A percentile compares a stretch with the other conserved stretches of the same genome.
Conservation (phyloP, 345 rosid genomes). For the Rhodomyrtus tomentosa region DNA sequence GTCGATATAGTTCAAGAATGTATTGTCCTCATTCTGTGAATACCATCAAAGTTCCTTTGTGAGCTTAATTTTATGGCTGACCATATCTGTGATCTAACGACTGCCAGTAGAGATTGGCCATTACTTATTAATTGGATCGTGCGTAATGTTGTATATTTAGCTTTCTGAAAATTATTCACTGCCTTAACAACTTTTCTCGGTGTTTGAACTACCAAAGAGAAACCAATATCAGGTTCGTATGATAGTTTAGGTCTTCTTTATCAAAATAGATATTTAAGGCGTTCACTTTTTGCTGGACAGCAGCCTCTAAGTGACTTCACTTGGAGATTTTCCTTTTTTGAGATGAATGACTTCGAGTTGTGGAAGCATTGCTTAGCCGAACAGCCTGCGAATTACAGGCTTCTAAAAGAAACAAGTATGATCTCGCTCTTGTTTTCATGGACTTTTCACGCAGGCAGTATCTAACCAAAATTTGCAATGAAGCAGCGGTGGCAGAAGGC, state of each 20-base stretch:
- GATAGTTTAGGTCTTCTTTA: neutral
- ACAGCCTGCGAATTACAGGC: neutral
- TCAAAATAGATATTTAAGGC: neutral
- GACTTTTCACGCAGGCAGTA: constrained; percentile 39
- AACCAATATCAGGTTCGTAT: neutral
- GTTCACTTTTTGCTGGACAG: neutral
- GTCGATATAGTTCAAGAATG: neutral
- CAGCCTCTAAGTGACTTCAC: neutral
- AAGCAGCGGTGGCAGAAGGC: constrained; percentile 23
- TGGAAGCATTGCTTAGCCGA: neutral
- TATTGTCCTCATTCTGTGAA: neutral
- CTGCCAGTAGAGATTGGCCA: neutral
- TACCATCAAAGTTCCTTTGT: neutral
- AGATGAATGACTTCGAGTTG: neutral
- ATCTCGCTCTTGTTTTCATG: neutral
- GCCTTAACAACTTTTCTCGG: neutral
- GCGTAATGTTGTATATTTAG: neutral
- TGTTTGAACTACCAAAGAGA: neutral
- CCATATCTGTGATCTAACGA: neutral
- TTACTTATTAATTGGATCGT: neutral
- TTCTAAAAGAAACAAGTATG: neutral
- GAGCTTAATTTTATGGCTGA: neutral
- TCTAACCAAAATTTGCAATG: constrained; percentile 40
- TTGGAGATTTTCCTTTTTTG: neutral
- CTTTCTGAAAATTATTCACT: neutral